These are phyloP conservation scores for Monosporozyma aerobia DNA, from an alignment of 805 yeast species.

Conservation along the genomic window DNA sequence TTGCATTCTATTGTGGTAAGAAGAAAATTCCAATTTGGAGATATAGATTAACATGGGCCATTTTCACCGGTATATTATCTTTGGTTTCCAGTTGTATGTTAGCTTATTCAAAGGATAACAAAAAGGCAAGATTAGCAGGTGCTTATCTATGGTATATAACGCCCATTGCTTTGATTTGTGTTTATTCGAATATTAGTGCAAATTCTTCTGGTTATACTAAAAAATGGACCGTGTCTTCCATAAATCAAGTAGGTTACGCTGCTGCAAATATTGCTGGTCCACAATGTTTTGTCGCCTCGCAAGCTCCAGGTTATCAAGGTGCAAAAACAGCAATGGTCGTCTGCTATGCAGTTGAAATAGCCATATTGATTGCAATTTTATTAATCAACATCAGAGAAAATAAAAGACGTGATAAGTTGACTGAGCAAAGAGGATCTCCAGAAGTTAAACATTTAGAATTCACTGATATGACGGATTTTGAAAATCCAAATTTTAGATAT, in stretches of 20 bases:
- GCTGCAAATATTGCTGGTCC: constrained; percentile 68
- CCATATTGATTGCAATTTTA: constrained; percentile 27
- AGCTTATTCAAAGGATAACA: constrained; percentile 32
- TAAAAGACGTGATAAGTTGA: constrained; percentile 32
- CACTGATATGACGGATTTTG: constrained; percentile 38
- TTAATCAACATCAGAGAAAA: constrained; percentile 32
- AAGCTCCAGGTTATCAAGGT: constrained; percentile 52
- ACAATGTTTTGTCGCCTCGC: constrained; percentile 48
- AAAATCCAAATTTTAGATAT: constrained; percentile 36
- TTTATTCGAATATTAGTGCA: constrained; percentile 31
- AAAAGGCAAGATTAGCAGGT: constrained; percentile 34
- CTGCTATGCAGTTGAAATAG: constrained; percentile 36
- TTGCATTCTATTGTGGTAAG: constrained; percentile 16
- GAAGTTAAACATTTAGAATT: constrained; percentile 28
- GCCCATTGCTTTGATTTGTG: constrained; percentile 31
- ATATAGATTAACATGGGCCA: constrained; percentile 27
- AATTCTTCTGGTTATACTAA: constrained; percentile 72
- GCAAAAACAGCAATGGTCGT: constrained; percentile 47
- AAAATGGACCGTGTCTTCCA: constrained; percentile 49
- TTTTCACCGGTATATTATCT: constrained; percentile 27
- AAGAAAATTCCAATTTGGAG: constrained; percentile 13
- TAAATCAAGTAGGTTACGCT: constrained; percentile 55
- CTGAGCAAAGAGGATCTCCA: constrained; percentile 14
- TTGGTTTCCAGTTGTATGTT: constrained; percentile 34
- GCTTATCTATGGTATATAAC: constrained; percentile 27